Conservation (phyloP, 352 stramenopile genomes). For the Blastocystis sp. region DNA sequence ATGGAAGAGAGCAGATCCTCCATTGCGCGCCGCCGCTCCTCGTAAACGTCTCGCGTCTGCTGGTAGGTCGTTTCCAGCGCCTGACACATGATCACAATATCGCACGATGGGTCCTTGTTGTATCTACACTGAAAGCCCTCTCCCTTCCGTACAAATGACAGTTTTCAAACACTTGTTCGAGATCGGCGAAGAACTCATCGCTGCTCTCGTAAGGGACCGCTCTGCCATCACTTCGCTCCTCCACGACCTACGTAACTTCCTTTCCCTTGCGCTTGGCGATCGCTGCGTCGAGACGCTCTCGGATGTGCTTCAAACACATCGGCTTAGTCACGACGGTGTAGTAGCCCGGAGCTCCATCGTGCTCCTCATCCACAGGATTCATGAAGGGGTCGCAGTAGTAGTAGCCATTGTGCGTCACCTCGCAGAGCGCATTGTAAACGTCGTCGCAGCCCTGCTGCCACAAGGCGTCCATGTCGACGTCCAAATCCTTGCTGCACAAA, state of each 20-base stretch:
- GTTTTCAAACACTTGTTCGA: constrained; percentile 32
- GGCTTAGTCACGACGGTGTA: constrained; percentile 57
- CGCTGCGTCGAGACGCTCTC: constrained; percentile 8
- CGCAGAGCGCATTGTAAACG: constrained; percentile 20
- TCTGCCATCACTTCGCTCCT: neutral
- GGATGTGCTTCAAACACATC: constrained; percentile 59
- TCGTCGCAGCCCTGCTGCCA: constrained; percentile 42
- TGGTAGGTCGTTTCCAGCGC: constrained; percentile 1
- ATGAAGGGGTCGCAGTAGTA: constrained; percentile 57
- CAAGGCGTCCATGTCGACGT: neutral
- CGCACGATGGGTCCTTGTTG: neutral
- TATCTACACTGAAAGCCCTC: neutral
- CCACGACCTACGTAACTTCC: neutral
- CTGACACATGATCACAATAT: constrained; percentile 40
- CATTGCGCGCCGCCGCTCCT: neutral
- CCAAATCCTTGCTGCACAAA: constrained; percentile 4
- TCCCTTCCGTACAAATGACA: neutral
- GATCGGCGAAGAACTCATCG: constrained; percentile 29
- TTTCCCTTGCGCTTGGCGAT: neutral
- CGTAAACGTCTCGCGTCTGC: constrained; percentile 1
- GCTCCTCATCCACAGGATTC: constrained; percentile 58
- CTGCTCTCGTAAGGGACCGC: neutral
- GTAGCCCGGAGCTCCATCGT: constrained; percentile 58
- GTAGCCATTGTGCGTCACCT: neutral
- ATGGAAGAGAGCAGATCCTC: neutral